Conservation (phyloP, 2,329 filamentous ascomycete genomes). For the Didymella glomerata region DNA sequence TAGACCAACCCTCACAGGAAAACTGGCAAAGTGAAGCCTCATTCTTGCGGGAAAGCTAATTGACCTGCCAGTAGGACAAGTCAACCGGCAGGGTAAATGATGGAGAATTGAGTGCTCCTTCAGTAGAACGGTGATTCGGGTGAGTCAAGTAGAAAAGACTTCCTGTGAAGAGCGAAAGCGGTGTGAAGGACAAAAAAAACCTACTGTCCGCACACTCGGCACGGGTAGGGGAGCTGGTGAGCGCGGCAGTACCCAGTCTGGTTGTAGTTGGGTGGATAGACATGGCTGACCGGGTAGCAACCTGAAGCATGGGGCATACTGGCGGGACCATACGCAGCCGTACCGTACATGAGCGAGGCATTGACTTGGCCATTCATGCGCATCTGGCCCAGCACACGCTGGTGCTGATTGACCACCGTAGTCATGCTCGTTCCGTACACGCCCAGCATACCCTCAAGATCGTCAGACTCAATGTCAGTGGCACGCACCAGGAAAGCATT, state of each 20-base stretch:
- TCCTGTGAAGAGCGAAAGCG: not conserved
- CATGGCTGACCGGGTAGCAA: conserved; percentile 1
- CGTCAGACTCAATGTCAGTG: conserved; percentile 27
- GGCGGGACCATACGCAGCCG: not conserved
- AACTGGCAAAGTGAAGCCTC: not conserved
- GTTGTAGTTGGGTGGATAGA: conserved; percentile 21
- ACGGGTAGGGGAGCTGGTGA: conserved; percentile 26
- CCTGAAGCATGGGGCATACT: not conserved
- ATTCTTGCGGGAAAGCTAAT: no score
- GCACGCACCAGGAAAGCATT: conserved; percentile 30
- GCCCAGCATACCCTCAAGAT: conserved; percentile 33
- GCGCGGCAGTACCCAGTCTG: conserved; percentile 23
- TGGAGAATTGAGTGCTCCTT: not conserved
- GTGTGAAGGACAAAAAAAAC: not conserved
- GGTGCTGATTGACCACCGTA: conserved; percentile 29
- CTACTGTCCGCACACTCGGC: conserved; percentile 22
- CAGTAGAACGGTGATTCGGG: not conserved
- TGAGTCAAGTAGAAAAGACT: not conserved
- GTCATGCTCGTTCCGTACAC: conserved; percentile 22
- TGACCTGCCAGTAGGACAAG: not conserved
- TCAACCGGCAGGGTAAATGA: not conserved
- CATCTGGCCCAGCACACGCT: conserved; percentile 24
- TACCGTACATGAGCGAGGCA: not conserved
- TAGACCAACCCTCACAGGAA: not conserved
- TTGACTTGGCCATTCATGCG: conserved; percentile 1